A percentile compares a stretch with the other conserved stretches of the same genome.
phyloP scores from a whole-genome alignment of 169 alveolate genomes.

The Perkinsus chesapeaki region DNA sequence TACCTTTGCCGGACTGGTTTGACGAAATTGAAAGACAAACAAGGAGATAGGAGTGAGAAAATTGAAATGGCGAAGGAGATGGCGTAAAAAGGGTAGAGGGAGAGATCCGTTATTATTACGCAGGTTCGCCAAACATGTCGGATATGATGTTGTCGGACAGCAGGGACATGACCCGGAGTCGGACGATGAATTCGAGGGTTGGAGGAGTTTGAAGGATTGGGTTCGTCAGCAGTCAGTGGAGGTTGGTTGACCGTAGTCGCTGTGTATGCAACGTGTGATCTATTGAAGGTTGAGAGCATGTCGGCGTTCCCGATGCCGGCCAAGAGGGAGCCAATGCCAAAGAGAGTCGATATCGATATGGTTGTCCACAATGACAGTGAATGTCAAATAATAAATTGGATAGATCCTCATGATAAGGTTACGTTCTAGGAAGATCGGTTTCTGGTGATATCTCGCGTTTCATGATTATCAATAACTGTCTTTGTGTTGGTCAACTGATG shows the following conservation, averaged over 20 bases:
- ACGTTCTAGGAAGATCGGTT: constrained; percentile 27
- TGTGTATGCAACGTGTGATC: not conserved
- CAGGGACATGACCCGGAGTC: not conserved
- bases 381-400: constrained; percentile 73
- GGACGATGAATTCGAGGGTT: constrained; percentile 17
- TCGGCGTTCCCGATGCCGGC: constrained; percentile 39
- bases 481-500: not conserved
- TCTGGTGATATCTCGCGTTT: not conserved
- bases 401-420: constrained; percentile 72
- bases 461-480: not conserved
- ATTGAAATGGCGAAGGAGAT: not conserved
- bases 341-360: constrained; percentile 74
- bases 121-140: not conserved
- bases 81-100: not conserved
- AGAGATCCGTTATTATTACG: not conserved
- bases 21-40: not conserved
- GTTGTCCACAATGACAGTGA: constrained; percentile 55
- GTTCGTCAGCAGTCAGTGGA: constrained; percentile 32
- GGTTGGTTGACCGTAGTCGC: not conserved
- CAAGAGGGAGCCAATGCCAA: constrained; percentile 67
- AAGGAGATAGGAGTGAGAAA: not conserved
- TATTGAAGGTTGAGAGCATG: constrained; percentile 20
- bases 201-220: constrained; percentile 36
- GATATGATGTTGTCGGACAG: not conserved
- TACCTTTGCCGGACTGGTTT: not conserved